Base-by-base conservation (phyloP, 306 rosid genomes). In the Benincasa hispida region DNA sequence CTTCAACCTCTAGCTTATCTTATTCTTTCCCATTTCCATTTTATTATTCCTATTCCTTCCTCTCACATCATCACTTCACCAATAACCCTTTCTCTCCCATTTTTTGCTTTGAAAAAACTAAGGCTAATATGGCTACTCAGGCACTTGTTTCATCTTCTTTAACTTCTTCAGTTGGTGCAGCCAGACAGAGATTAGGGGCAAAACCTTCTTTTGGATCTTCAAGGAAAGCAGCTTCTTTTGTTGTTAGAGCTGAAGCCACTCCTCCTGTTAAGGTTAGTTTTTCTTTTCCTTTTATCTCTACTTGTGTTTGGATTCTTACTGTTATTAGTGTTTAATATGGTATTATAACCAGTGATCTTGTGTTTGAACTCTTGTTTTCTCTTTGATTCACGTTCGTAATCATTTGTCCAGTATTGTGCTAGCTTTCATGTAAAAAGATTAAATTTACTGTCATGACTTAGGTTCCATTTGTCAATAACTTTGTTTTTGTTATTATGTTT, bases 241-340 rank as follows among this genome's bases (percentile, higher is more conserved):
- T 89, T 17, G 96, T 91, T 45, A 91, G 79, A 88, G 97, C 97
- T 2, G 78, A 87, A 51, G 0, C 96, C 56, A 82, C 92, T 51
- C 96, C 98, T 47, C 98, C 98, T 19, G 92, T 89, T 76, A 94
- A 94, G 98, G 98, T 94, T 6, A n/a, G 5, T 42, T 65, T n/a
- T 39, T 32, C 42, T 6, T 27, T 28, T 41, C 2, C 55, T 48
- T 15, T 48, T 48, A 14, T 4, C 18, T 48, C 19, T 14, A 2
- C 0, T 13, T 48, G 53, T 3, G 53, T 3, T 7, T 45, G 18
- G 51, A 5, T 45, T 45, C 1, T 45, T 45, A 3, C 5, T 32
- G 5, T 32, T 32, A 32, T 30, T 4, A 30, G 34, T 30, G 18
- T 13, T 45, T 13, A 45, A 12, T 12, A 45, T 45, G 51, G 51